Evolutionary conservation across 2,329 filamentous ascomycete species (phyloP).

Genomic region (Fonsecaea pugnacius): DNA sequence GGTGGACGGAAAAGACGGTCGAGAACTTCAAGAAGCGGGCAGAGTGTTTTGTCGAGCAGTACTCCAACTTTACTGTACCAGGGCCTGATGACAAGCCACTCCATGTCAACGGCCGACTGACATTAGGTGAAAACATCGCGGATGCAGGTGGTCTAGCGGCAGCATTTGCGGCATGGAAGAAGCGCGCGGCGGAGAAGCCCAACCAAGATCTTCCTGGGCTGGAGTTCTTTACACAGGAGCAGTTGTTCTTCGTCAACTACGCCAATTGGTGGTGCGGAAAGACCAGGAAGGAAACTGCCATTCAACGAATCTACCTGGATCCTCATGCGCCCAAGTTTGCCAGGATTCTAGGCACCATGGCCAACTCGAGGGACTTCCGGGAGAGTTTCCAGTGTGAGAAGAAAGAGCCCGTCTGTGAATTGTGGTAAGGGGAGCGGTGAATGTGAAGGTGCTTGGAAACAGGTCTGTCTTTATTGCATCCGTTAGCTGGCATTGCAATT

Average conservation of each 20-base stretch:
- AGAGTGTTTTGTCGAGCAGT: conserved; percentile 71
- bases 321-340: conserved; percentile 68
- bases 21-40: conserved; percentile 62
- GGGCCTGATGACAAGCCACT: conserved; percentile 59
- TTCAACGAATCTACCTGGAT: conserved; percentile 64
- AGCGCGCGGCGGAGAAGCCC: conserved; percentile 57
- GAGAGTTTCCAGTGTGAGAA: conserved; percentile 69
- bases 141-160: conserved; percentile 70
- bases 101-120: conserved; percentile 67
- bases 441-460: neutral
- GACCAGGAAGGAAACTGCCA: conserved; percentile 61
- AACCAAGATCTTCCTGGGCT: conserved; percentile 64
- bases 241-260: conserved; percentile 71
- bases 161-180: conserved; percentile 69
- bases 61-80: conserved; percentile 62
- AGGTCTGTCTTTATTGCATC: neutral
- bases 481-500: neutral
- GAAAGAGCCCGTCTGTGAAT: conserved; percentile 69
- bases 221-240: conserved; percentile 66
- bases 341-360: conserved; percentile 65
- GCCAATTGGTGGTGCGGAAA: conserved; percentile 71
- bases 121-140: conserved; percentile 72
- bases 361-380: conserved; percentile 69
- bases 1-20: conserved; percentile 68
- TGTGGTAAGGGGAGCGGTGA: conserved; percentile 60